These are phyloP conservation scores for Leccinellum albellum DNA, from an alignment of 768 basidiomycete species.

Conservation along the genomic window DNA sequence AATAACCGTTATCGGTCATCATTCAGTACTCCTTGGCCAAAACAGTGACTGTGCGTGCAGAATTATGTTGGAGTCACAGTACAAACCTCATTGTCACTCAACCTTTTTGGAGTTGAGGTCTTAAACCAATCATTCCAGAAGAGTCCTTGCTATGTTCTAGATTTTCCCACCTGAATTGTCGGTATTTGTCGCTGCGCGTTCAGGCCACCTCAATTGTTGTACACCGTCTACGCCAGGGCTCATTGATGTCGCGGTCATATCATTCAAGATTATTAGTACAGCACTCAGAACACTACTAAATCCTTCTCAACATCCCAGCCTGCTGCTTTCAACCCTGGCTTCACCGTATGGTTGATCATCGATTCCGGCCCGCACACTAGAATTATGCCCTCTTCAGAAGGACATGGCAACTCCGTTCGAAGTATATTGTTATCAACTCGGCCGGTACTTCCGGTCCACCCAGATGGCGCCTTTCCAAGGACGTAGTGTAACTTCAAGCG, in stretches of 20 bases:
- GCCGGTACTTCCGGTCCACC: conserved; percentile 41
- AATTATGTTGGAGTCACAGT: too few species aligned
- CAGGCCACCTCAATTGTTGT: background rate
- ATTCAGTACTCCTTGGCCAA: too few species aligned
- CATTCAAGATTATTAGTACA: background rate
- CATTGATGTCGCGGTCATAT: background rate
- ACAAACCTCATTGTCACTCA: too few species aligned
- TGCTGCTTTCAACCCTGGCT: conserved; percentile 28
- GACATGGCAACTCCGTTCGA: conserved; percentile 36
- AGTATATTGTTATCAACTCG: conserved; percentile 40
- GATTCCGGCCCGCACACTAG: conserved; percentile 50
- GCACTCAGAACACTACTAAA: conserved; percentile 35
- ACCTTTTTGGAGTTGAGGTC: too few species aligned
- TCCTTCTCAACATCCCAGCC: conserved; percentile 36
- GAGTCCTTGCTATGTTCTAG: too few species aligned
- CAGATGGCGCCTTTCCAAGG: conserved; percentile 31
- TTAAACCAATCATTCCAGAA: too few species aligned
- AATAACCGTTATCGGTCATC: too few species aligned
- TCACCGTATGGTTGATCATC: conserved; percentile 34
- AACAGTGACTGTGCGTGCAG: too few species aligned
- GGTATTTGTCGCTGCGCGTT: too few species aligned
- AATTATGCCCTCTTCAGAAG: conserved; percentile 37
- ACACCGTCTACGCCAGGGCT: background rate
- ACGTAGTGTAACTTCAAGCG: conserved; percentile 44
- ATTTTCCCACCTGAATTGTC: too few species aligned